A percentile compares a stretch with the other conserved stretches of the same genome.
These are phyloP conservation scores for Backusella australiensis DNA, from an alignment of 192 early-diverging fungal genomes.

Conservation along the genomic window DNA sequence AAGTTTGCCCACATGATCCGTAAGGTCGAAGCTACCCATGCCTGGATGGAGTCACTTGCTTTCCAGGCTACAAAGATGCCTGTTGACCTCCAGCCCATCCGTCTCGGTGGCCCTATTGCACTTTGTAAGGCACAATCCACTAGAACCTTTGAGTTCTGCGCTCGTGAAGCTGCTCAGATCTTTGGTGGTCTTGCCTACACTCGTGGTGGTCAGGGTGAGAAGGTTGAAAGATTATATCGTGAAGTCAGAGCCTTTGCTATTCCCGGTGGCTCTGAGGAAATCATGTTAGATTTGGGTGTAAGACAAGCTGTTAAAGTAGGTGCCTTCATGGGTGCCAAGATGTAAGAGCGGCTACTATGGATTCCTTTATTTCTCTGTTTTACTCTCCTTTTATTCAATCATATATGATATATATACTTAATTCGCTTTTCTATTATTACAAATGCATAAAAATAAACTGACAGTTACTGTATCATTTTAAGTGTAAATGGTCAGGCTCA, in stretches of 20 bases:
- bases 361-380: not conserved
- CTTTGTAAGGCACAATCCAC: constrained; percentile 82
- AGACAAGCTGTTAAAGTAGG: constrained; percentile 78
- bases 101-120: constrained; percentile 85
- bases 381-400: not conserved
- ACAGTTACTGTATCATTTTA: not conserved
- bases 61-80: constrained; percentile 71
- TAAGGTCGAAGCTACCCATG: constrained; percentile 82
- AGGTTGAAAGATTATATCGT: constrained; percentile 82
- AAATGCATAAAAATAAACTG: not conserved
- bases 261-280: constrained; percentile 79
- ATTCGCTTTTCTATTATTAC: not conserved
- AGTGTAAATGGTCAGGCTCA: not conserved
- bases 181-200: constrained; percentile 83
- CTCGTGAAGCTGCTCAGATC: constrained; percentile 88
- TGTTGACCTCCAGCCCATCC: constrained; percentile 62
- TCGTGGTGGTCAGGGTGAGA: constrained; percentile 71
- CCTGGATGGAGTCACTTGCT: constrained; percentile 78
- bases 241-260: constrained; percentile 84
- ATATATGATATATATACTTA: not conserved
- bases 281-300: constrained; percentile 86
- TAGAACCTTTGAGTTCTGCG: constrained; percentile 85
- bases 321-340: constrained; percentile 66
- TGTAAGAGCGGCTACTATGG: constrained; percentile 27
- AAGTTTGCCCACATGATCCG: constrained; percentile 82